Base-by-base conservation (phyloP, 2,329 filamentous ascomycete species). In the Apiospora marii region DNA sequence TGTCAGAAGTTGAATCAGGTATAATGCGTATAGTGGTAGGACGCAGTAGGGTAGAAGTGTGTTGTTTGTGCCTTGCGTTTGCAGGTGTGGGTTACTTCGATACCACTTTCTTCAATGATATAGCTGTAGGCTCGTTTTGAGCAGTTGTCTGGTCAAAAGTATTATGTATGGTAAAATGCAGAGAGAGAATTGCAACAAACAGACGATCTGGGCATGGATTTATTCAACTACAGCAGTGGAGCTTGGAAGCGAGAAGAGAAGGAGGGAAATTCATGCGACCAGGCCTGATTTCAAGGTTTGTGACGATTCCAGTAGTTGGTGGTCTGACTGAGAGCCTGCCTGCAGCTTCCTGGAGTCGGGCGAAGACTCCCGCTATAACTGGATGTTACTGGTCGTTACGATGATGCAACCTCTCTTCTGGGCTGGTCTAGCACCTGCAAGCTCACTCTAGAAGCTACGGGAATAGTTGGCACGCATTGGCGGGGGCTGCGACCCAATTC, bases 41-140 rank as follows among this genome's bases (percentile, higher is more conserved):
- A 12, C 22, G 51, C 22, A 37, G 30, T 61, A 22, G 53, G 30
- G 30, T 30, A 58, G 51, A 58, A 58, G 51, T 58, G 27, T 6
- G 51, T n/a, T 6, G 51, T n/a, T 68, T 44, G 64, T 68, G 37
- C 24, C 41, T 68, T 72, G 48, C 48, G 37, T 72, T 69, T 61
- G 67, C 27, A 70, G 67, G 53, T 67, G 68, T 68, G 67, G 41
- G 24, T 68, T 46, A 12, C 16, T 61, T 37, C 30, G 22, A 61
- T 22, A 61, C 53, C 53, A 22, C 53, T 61, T 61, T 61, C 53
- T 61, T 58, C 27, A 30, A 30, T 34, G 27, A 10, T 61, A 7
- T 7, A 22, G 19, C 27, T 3, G 30, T 61, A 61, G 13, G 22
- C 3, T 61, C 19, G 34, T 41, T 37, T 68, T 48, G 19, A 22